A percentile compares a stretch with the other conserved stretches of the same genome.
These are phyloP conservation scores for Fusarium sp. DNA, from an alignment of 2,329 filamentous ascomycete species.

Conservation along the genomic window DNA sequence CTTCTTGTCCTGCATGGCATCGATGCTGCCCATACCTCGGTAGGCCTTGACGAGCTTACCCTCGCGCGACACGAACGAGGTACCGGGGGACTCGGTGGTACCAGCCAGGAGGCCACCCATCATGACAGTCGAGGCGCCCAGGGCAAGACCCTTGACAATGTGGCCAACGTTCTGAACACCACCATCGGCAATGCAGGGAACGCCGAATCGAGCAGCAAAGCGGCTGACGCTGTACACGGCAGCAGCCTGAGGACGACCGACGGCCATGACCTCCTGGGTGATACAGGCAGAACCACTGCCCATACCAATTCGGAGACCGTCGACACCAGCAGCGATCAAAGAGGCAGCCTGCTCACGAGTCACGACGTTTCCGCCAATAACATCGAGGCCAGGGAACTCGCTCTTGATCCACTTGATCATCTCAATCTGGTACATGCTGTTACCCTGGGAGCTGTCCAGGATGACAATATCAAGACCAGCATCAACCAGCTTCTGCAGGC, in stretches of 20 bases:
- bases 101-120: constrained; percentile 98
- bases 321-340: constrained; percentile 92
- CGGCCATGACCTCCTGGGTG: constrained; percentile 99
- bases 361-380: constrained; percentile 98
- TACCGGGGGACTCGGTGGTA: constrained; percentile 96
- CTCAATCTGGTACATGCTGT: constrained; percentile 98
- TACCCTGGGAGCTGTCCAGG: constrained; percentile 96
- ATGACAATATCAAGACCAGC: constrained; percentile 96
- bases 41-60: constrained; percentile 99
- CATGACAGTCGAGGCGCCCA: constrained; percentile 97
- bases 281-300: constrained; percentile 98
- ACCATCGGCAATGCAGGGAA: constrained; percentile 97
- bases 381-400: constrained; percentile 86
- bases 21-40: constrained; percentile 98
- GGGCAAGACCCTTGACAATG: constrained; percentile 96
- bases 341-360: constrained; percentile 95
- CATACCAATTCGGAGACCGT: constrained; percentile 98
- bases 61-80: constrained; percentile 95
- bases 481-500: constrained; percentile 89
- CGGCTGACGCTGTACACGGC: constrained; percentile 90
- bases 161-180: constrained; percentile 99
- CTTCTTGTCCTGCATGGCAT: constrained; percentile 99
- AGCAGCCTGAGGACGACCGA: constrained; percentile 94
- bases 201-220: constrained; percentile 93
- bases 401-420: constrained; percentile 98